Percentiles rank a stretch among this genome's conserved stretches.
These are phyloP conservation scores for Prunus kanzakura DNA, from an alignment of 306 rosid genomes.

Conservation along the genomic window DNA sequence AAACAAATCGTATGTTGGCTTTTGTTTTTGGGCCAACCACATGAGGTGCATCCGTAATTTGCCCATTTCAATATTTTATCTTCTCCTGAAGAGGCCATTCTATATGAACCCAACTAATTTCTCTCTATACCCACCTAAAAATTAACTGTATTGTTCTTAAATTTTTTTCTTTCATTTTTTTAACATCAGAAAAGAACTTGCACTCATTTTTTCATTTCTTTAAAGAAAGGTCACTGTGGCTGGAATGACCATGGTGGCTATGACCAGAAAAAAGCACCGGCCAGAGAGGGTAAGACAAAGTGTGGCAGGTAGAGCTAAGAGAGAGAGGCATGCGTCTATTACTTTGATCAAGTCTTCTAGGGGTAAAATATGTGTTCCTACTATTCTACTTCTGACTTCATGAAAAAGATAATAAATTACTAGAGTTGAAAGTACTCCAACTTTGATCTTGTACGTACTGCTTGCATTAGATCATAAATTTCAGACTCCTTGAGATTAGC, in stretches of 20 bases:
- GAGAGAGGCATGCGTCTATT: not conserved
- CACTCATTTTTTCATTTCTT: not conserved
- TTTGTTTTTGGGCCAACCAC: too few species aligned
- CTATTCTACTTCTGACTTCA: not conserved
- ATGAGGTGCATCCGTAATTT: too few species aligned
- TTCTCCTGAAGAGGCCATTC: too few species aligned
- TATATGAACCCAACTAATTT: not conserved
- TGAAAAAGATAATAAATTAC: not conserved
- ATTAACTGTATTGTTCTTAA: too few species aligned
- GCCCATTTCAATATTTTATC: too few species aligned
- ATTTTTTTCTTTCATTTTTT: not conserved
- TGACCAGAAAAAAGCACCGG: not conserved
- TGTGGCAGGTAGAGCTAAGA: not conserved
- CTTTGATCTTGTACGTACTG: constrained; percentile 51
- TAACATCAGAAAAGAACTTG: not conserved
- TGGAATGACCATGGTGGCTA: not conserved
- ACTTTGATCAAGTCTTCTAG: not conserved
- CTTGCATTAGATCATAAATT: constrained; percentile 93
- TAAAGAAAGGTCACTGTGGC: not conserved
- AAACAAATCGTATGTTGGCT: too few species aligned
- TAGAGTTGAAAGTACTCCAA: not conserved
- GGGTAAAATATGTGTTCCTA: not conserved
- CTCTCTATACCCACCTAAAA: too few species aligned
- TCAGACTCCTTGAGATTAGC: constrained; percentile 94
- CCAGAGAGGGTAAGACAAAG: not conserved